phyloP scores from a whole-genome alignment of 1,284 basidiomycete species.

The Anthracocystis walkeri region DNA sequence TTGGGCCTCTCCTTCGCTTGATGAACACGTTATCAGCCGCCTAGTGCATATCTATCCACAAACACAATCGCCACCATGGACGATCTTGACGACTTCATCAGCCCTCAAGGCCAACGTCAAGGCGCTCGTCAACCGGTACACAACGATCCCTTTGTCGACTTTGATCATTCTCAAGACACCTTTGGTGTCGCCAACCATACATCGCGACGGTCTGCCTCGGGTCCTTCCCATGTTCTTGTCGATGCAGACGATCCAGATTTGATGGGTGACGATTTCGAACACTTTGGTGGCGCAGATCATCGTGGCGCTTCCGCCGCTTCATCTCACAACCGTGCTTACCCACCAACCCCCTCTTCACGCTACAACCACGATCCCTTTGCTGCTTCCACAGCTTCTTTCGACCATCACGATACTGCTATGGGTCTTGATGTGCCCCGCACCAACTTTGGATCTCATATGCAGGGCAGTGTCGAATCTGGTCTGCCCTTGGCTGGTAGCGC shows the following conservation, averaged over 20 bases:
- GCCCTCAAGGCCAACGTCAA: conserved; percentile 14
- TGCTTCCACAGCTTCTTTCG: conserved; percentile 33
- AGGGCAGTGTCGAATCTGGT: conserved; percentile 53
- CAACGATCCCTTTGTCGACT: conserved; percentile 36
- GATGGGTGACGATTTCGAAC: conserved; percentile 56
- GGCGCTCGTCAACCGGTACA: conserved; percentile 10
- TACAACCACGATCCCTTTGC: conserved; percentile 32
- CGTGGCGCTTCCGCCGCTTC: conserved; percentile 12
- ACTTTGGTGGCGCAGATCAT: conserved; percentile 30
- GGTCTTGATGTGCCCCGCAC: conserved; percentile 40
- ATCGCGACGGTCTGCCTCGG: conserved; percentile 7
- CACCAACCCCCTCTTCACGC: conserved; percentile 19
- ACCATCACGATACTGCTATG: conserved; percentile 44
- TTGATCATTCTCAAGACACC: conserved; percentile 35
- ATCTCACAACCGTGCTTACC: conserved; percentile 31
- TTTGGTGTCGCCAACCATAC: conserved; percentile 18
- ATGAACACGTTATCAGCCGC: neutral
- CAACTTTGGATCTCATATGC: conserved; percentile 34
- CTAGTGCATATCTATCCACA: neutral
- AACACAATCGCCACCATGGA: conserved; percentile 36
- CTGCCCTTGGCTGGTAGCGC: conserved; percentile 50
- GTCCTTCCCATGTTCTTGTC: conserved; percentile 61
- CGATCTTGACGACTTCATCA: conserved; percentile 64
- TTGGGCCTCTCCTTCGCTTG: conserved; percentile 9
- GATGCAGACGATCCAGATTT: conserved; percentile 65